Percentiles rank a stretch among this genome's conserved stretches.
These are phyloP conservation scores for Aspergillus ostianus DNA, from an alignment of 495 filamentous ascomycete species.

Conservation along the genomic window DNA sequence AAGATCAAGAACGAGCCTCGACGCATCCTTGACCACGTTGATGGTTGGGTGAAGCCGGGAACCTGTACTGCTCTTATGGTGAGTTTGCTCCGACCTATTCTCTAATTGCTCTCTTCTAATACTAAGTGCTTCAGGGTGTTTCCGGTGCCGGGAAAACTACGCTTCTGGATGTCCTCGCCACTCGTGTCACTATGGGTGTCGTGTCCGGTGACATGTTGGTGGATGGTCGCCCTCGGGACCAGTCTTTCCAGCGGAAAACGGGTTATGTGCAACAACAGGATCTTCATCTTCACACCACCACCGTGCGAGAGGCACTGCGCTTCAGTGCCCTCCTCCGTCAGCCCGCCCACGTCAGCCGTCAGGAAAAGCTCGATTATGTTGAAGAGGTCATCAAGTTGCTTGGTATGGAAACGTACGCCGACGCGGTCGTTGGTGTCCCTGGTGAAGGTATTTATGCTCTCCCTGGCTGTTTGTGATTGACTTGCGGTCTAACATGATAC, in stretches of 20 bases:
- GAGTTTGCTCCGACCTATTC: conserved; percentile 1
- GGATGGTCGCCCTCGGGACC: conserved; percentile 57
- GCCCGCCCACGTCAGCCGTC: conserved; percentile 63
- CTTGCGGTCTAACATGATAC: conserved; percentile 4
- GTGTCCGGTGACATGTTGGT: conserved; percentile 55
- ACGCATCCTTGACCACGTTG: conserved; percentile 60
- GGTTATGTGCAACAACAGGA: conserved; percentile 97
- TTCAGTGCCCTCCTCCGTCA: conserved; percentile 88
- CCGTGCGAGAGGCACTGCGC: conserved; percentile 77
- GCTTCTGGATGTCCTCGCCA: conserved; percentile 60
- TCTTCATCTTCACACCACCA: conserved; percentile 81
- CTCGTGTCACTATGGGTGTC: conserved; percentile 52
- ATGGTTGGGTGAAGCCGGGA: conserved; percentile 66
- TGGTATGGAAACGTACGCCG: conserved; percentile 65
- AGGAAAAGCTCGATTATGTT: conserved; percentile 85
- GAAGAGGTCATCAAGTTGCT: conserved; percentile 92
- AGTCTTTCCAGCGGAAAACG: conserved; percentile 87
- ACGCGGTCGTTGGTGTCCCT: conserved; percentile 44
- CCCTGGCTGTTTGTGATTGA: neutral
- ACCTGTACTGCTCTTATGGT: conserved; percentile 64
- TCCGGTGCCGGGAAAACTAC: conserved; percentile 70
- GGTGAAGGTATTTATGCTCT: conserved; percentile 39
- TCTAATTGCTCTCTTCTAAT: neutral
- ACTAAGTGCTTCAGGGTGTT: conserved; percentile 37
- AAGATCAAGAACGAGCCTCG: conserved; percentile 59